A percentile compares a stretch with the other conserved stretches of the same genome.
Evolutionary conservation across 78 protist species (phyloP).

Genomic region (Mastigamoeba balamuthi): DNA sequence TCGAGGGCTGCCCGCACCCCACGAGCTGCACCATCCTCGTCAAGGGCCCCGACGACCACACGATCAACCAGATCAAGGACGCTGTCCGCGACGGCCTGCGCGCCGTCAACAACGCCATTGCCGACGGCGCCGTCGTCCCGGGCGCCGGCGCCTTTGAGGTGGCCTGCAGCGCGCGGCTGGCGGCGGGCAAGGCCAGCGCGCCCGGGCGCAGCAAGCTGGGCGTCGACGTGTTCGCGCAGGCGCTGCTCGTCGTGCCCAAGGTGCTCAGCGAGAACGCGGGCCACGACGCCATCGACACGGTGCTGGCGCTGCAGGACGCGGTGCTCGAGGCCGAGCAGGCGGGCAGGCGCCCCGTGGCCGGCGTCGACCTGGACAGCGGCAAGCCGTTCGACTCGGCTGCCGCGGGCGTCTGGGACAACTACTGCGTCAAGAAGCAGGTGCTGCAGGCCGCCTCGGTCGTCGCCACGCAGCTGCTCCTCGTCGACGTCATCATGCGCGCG

Average conservation of each 20-base stretch:
- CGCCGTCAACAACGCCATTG: conserved; percentile 94
- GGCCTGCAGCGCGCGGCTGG: conserved; percentile 55
- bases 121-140: conserved; percentile 78
- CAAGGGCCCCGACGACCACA: conserved; percentile 95
- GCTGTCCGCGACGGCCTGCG: conserved; percentile 99
- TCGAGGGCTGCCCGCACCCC: conserved; percentile 92
- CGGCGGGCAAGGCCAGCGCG: conserved; percentile 51
- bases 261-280: conserved; percentile 94
- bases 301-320: conserved; percentile 64
- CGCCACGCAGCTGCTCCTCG: conserved; percentile 88
- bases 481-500: conserved; percentile 98
- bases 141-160: conserved; percentile 98
- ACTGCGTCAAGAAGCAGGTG: conserved; percentile 86
- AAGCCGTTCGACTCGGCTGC: conserved; percentile 74
- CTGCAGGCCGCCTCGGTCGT: conserved; percentile 66
- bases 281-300: conserved; percentile 78
- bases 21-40: conserved; percentile 90
- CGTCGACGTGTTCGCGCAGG: conserved; percentile 95
- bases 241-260: conserved; percentile 94
- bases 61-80: conserved; percentile 94
- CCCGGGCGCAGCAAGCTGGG: conserved; percentile 66
- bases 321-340: conserved; percentile 12
- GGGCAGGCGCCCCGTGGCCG: conserved; percentile 61
- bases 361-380: conserved; percentile 91
- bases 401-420: conserved; percentile 95